Percentiles rank a stretch among this genome's conserved stretches.
phyloP scores from a whole-genome alignment of 257 asterid species.

The Linderniella brevidens region DNA sequence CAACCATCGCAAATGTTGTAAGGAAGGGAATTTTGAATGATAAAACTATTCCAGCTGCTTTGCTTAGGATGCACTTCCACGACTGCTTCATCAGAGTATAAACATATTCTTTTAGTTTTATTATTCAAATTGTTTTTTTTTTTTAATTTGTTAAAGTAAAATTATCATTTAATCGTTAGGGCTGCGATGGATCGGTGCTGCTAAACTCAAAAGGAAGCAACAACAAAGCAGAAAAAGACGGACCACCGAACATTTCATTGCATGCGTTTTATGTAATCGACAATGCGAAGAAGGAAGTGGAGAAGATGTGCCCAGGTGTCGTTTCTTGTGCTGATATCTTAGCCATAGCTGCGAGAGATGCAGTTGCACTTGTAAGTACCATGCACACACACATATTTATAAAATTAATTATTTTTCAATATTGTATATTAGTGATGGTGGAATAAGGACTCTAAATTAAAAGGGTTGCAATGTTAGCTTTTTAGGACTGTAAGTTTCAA shows the following conservation, averaged over 20 bases:
- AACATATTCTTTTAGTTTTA: not conserved
- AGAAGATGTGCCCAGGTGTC: constrained; percentile 57
- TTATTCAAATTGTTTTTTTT: not conserved
- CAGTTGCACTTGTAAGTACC: constrained; percentile 43
- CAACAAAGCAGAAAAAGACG: constrained; percentile 57
- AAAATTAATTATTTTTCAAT: too few relatives aligned
- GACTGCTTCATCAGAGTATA: not conserved
- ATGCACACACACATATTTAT: too few relatives aligned
- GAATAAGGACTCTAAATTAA: too few relatives aligned
- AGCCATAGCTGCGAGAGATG: constrained; percentile 77
- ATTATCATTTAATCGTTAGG: too few relatives aligned
- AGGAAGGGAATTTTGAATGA: too few relatives aligned
- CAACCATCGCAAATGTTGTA: too few relatives aligned
- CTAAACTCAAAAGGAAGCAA: constrained; percentile 27
- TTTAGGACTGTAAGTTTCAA: too few relatives aligned
- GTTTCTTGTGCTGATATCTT: constrained; percentile 81
- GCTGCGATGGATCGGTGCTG: constrained; percentile 79
- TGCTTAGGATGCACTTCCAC: not conserved
- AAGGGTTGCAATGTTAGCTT: too few relatives aligned
- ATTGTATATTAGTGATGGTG: too few relatives aligned
- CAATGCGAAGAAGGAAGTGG: constrained; percentile 43
- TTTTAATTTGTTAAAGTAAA: too few relatives aligned
- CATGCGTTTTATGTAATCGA: constrained; percentile 81
- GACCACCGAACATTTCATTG: constrained; percentile 60
- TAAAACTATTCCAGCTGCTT: too few relatives aligned